Conservation (phyloP, 148 eudicot species). For the Vaccinium darrowii region DNA sequence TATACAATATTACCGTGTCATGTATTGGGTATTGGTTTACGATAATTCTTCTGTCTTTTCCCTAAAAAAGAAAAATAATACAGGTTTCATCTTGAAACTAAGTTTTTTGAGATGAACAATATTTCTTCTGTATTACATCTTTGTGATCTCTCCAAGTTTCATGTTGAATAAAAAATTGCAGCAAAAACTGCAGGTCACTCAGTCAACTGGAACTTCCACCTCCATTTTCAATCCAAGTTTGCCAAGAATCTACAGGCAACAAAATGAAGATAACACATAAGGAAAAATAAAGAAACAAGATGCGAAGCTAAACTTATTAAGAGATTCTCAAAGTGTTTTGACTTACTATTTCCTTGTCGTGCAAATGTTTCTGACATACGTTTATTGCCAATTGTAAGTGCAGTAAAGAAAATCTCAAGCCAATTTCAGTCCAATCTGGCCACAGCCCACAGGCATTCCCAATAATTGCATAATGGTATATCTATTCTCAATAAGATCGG, state of each 20-base stretch:
- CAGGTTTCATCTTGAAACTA: neutral
- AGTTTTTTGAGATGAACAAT: no score
- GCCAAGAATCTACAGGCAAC: slow-evolving; percentile 10
- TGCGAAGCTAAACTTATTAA: neutral
- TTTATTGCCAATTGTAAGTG: neutral
- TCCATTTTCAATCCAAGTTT: slow-evolving; percentile 7
- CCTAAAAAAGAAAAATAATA: neutral
- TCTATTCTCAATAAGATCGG: neutral
- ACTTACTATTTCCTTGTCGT: neutral
- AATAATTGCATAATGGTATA: neutral
- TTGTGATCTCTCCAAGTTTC: neutral
- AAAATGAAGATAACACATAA: neutral
- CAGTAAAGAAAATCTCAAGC: neutral
- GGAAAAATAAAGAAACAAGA: neutral
- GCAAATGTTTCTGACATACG: neutral
- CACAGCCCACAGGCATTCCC: neutral
- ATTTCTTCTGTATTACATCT: neutral
- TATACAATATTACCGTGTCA: neutral
- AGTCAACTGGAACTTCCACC: slow-evolving; percentile 18
- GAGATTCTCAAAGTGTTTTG: neutral
- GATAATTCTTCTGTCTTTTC: neutral
- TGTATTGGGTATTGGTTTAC: neutral
- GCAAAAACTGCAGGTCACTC: neutral
- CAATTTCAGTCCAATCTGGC: neutral
- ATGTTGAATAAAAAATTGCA: neutral